A percentile compares a stretch with the other conserved stretches of the same genome.
These are phyloP conservation scores for Saccharomycopsis hybrid DNA, from an alignment of 1,139 yeast genomes.

Conservation along the genomic window DNA sequence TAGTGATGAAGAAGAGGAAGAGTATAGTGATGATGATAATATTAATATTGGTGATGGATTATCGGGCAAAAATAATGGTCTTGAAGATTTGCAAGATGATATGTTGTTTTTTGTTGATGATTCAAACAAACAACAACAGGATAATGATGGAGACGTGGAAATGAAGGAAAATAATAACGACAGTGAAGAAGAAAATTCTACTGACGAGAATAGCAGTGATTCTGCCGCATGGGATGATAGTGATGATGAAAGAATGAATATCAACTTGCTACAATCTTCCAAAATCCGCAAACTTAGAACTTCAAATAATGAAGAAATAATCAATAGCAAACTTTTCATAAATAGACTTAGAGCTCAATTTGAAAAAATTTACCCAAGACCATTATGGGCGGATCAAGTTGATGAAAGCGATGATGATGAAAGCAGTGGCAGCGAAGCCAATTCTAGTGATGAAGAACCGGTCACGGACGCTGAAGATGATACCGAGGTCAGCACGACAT, in stretches of 20 bases:
- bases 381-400: slow-evolving; percentile 68
- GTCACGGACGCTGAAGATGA: slow-evolving; percentile 23
- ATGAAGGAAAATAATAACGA: slow-evolving; percentile 31
- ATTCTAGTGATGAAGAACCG: slow-evolving; percentile 17
- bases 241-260: slow-evolving; percentile 71
- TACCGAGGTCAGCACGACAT: slow-evolving; percentile 29
- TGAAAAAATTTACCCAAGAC: slow-evolving; percentile 81
- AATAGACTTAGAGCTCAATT: slow-evolving; percentile 75
- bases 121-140: slow-evolving; percentile 30
- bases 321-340: slow-evolving; percentile 64
- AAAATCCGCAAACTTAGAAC: slow-evolving; percentile 68
- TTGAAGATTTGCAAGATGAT: slow-evolving; percentile 43
- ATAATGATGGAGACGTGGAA: slow-evolving; percentile 23
- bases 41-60: slow-evolving; percentile 30
- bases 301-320: slow-evolving; percentile 48
- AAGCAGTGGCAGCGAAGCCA: neutral
- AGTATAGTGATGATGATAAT: slow-evolving; percentile 29
- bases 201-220: slow-evolving; percentile 31
- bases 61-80: slow-evolving; percentile 24
- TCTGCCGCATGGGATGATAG: slow-evolving; percentile 82
- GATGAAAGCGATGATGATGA: slow-evolving; percentile 16
- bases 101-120: slow-evolving; percentile 63
- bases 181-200: slow-evolving; percentile 36
- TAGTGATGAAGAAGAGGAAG: slow-evolving; percentile 34
- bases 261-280: slow-evolving; percentile 56